Conservation (phyloP, 257 asterid species). For the Ballota nigra region DNA sequence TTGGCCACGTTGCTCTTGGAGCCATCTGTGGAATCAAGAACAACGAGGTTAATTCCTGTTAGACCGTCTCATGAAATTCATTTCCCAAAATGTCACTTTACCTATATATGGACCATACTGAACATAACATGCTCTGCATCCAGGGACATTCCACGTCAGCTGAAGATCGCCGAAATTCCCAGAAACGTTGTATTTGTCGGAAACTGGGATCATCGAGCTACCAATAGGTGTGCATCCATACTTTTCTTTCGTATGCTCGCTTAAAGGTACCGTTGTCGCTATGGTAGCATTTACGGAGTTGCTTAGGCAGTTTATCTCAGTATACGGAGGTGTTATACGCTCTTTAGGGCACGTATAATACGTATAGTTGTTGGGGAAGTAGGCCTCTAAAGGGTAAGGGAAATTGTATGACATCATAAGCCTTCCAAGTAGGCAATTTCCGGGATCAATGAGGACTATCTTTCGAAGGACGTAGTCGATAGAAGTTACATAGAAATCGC, state of each 20-base stretch:
- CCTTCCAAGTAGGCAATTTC: constrained; percentile 28
- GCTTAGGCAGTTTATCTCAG: constrained; percentile 28
- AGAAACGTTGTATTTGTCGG: background rate
- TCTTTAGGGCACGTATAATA: constrained; percentile 26
- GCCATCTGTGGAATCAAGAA: constrained; percentile 23
- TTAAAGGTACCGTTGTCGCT: background rate
- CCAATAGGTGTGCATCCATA: constrained; percentile 23
- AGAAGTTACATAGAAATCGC: constrained; percentile 28
- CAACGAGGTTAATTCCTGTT: background rate
- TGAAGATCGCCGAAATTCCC: constrained; percentile 9
- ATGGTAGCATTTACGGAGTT: constrained; percentile 30
- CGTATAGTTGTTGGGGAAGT: constrained; percentile 22
- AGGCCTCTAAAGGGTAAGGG: constrained; percentile 24
- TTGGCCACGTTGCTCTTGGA: constrained; percentile 24
- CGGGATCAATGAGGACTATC: constrained; percentile 27
- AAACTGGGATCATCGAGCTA: constrained; percentile 29
- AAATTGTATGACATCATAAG: constrained; percentile 30
- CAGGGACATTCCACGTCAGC: constrained; percentile 32
- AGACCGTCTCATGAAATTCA: background rate
- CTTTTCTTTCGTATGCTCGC: background rate
- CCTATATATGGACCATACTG: constrained; percentile 5
- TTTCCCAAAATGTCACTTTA: background rate
- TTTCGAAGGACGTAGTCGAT: constrained; percentile 15
- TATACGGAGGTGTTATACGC: background rate
- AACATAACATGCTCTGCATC: constrained; percentile 27